phyloP scores from a whole-genome alignment of 2,329 filamentous ascomycete species.

The Fusarium redolens region DNA sequence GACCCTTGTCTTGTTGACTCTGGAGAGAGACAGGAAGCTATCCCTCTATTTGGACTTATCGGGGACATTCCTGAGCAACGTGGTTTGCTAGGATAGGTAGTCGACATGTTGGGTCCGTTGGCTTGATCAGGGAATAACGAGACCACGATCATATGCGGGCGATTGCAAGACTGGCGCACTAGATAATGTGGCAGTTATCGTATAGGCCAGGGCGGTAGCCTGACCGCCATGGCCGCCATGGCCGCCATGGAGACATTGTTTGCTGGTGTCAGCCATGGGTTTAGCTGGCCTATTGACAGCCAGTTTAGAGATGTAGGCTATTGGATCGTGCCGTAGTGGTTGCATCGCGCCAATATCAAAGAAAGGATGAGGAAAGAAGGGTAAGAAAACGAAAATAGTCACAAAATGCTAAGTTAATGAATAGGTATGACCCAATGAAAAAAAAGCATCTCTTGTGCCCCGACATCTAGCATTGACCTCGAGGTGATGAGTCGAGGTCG shows the following conservation, averaged over 20 bases:
- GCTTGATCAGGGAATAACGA: constrained; percentile 9
- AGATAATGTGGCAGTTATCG: background rate
- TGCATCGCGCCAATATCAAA: constrained; percentile 2
- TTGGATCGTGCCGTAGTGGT: constrained; percentile 7
- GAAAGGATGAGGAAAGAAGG: background rate
- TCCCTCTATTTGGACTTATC: background rate
- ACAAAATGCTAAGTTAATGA: background rate
- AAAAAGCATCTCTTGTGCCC: background rate
- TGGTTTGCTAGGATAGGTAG: constrained; percentile 3
- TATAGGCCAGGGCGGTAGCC: background rate
- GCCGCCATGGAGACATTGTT: constrained; percentile 2
- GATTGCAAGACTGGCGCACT: background rate
- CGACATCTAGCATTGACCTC: background rate
- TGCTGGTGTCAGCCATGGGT: constrained; percentile 16
- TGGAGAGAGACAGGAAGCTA: background rate
- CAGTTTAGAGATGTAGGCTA: background rate
- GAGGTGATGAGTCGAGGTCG: no score
- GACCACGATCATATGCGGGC: constrained; percentile 6
- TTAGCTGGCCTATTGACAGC: constrained; percentile 1
- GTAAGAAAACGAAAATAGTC: background rate
- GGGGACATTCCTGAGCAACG: background rate
- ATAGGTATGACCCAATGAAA: background rate
- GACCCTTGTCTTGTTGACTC: background rate
- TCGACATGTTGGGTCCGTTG: constrained; percentile 1
- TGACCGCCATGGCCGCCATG: constrained; percentile 13